Evolutionary conservation across 2,329 filamentous ascomycete species (phyloP).

Genomic region (Aspergillus japonicus): DNA sequence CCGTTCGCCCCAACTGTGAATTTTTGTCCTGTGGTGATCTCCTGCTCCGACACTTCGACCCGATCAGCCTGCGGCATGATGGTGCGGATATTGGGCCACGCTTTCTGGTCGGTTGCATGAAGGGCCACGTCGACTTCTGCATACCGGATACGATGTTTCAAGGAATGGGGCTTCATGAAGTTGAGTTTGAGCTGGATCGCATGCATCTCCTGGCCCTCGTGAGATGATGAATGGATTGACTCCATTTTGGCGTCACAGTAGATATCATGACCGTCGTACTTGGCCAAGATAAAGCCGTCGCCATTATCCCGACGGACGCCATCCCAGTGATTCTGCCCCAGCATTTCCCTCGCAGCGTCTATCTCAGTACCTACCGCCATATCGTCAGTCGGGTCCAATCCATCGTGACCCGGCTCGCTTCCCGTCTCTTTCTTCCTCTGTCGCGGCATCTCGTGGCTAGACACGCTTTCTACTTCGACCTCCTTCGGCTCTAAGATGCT

Average conservation of each 20-base stretch:
- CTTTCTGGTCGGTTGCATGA: not conserved
- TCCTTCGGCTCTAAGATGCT: not conserved
- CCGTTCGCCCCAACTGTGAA: slow-evolving; percentile 4
- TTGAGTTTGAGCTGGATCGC: slow-evolving; percentile 7
- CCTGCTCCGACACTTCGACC: slow-evolving; percentile 8
- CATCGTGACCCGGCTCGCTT: not conserved
- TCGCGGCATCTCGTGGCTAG: not conserved
- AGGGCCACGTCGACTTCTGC: slow-evolving; percentile 6
- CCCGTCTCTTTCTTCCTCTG: not conserved
- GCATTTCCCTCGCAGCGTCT: not conserved
- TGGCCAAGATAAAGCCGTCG: slow-evolving; percentile 7
- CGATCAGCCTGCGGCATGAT: slow-evolving; percentile 10
- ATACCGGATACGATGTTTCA: slow-evolving; percentile 8
- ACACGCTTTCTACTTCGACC: not conserved
- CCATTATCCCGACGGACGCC: slow-evolving; percentile 5
- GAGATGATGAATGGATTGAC: not conserved
- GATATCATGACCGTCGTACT: slow-evolving; percentile 6
- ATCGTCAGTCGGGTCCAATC: not conserved
- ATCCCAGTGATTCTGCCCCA: not conserved
- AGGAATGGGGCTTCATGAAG: slow-evolving; percentile 8
- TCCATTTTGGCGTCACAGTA: slow-evolving; percentile 8
- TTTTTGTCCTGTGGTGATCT: slow-evolving; percentile 4
- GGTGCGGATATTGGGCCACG: slow-evolving; percentile 1
- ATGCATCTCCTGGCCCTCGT: slow-evolving; percentile 6
- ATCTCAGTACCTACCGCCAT: not conserved